Evolutionary conservation across 2,329 filamentous ascomycete species (phyloP).

Genomic region (Triangularia verruculosa): DNA sequence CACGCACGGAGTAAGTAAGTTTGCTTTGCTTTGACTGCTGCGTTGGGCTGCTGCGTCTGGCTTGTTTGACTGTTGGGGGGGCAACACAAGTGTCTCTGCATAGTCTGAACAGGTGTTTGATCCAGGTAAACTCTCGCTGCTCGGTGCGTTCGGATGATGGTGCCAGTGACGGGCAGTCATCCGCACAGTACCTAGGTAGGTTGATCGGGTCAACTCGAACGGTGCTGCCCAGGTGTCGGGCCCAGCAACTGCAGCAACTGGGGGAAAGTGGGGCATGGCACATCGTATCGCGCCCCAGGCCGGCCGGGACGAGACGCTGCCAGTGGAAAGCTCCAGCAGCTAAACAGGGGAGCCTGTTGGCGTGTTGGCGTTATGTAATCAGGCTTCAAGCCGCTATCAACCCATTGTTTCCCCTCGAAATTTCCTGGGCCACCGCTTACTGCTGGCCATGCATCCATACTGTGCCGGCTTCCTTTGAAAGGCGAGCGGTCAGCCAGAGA

Average conservation of each 20-base stretch:
- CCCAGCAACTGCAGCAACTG: not conserved
- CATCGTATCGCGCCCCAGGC: slow-evolving; percentile 14
- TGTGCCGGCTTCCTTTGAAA: slow-evolving; percentile 11
- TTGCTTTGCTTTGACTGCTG: not conserved
- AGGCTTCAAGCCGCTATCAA: slow-evolving; percentile 25
- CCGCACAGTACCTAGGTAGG: not conserved
- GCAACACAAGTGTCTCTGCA: not conserved
- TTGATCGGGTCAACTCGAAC: not conserved
- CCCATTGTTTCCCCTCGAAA: slow-evolving; percentile 28
- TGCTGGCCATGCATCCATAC: slow-evolving; percentile 14
- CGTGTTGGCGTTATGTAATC: slow-evolving; percentile 22
- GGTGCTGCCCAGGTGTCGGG: not conserved
- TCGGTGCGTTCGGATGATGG: not conserved
- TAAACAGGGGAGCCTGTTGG: slow-evolving; percentile 2
- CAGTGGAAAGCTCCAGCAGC: not conserved
- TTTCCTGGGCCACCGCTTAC: slow-evolving; percentile 19
- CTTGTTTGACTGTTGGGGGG: not conserved
- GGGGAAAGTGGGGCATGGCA: slow-evolving; percentile 6
- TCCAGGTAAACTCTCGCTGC: not conserved
- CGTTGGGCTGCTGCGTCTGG: not conserved
- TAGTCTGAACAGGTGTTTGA: not conserved
- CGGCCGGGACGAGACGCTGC: slow-evolving; percentile 2
- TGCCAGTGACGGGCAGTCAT: not conserved
- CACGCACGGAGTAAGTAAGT: not conserved
- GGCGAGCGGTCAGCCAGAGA: slow-evolving; percentile 1